Evolutionary conservation across 2,329 filamentous ascomycete species (phyloP), one percentile per base, ranked within the genome.

Genomic region (Colletotrichum cordylinicola): DNA sequence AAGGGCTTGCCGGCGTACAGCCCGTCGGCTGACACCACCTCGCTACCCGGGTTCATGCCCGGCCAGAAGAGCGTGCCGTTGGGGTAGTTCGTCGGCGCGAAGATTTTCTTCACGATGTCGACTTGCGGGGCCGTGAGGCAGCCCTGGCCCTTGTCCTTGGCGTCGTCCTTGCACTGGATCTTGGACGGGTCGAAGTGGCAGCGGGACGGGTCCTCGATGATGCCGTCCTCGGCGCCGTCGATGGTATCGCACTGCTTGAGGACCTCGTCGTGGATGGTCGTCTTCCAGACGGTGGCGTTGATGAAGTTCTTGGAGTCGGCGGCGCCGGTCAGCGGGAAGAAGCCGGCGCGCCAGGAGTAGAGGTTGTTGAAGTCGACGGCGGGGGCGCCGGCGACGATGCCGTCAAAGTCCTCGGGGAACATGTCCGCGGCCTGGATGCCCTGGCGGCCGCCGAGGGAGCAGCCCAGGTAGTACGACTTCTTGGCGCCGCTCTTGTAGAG

Each of bases 391-490:
- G 90, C 87, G 2, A 92, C 79, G 12, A 90, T 85, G 24, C 91
- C 91, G 77, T 92, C 90, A 72, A 92, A 92, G 78, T 87, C 85
- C 62, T 85, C 82, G 3, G 86, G 81, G 4, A 84, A 82, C 15
- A 85, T 83, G 21, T 82, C 82, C 0, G 87, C 86, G 16, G 86
- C 81, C 66, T 88, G 88, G 18, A 90, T 81, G 18, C 89, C 89
- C 81, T 91, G 89, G 4, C 89, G 83, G 3, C 90, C 90, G 29
- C 90, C 89, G 4, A 88, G 90, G 1, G 88, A 90, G 79, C 89
- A 91, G 18, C 89, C 89, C 12, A 85, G 80, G 78, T 88, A 90
- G 79, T 90, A 90, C 10, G 84, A 87, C 68, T 87, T 88, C 1
- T 82, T 80, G 1, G 84, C 80, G 0, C 33, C 6, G 4, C 72